Base-by-base conservation (phyloP, 164 flowering plant species). In the Buxus sempervirens region DNA sequence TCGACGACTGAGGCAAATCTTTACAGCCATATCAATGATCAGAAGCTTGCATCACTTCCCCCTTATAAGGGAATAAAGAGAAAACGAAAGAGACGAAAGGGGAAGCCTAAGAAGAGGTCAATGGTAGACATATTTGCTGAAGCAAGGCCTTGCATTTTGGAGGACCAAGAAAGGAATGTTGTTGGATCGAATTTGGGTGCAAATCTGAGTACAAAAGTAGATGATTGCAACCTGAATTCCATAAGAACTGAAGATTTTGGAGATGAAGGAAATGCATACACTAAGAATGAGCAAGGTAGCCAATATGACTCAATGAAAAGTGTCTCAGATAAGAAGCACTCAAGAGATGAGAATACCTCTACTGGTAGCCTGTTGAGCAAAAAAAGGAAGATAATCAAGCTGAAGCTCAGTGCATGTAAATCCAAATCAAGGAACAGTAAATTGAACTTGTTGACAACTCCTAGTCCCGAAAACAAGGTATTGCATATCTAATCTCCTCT, bases 51-150 rank as follows among this genome's bases (percentile, higher is more conserved):
- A 64, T 38, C 36, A 28, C 8, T 32, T 55, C 56, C 62, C 20
- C 45, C 69, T 28, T 22, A 65, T 26, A 72, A 66, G 75, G 63
- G 21, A 41, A 36, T 67, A 38, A 73, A 54, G 28, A 22, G 22
- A 42, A 72, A 72, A 27, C n/a, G 64, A 62, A 72, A 56, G 66
- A 69, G 64, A 54, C 61, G 48, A 4, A 78, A 70, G 63, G 69
- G 81, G 32, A 75, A 70, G 49, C 58, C 36, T 62, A 78, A 75
- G 65, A 78, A 57, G 57, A 65, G 73, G 25, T 69, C 73, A 10
- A 60, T 78, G 70, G 64, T 48, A 2, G 74, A 75, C 58, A 73
- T 78, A 63, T 66, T 19, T 66, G 70, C 74, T 7, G 45, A 45
- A 23, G 76, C 81, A 42, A 75, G 57, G 65, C 72, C 66, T 59